phyloP scores from a whole-genome alignment of 176 grass and related monocot genomes.

The Avena insularis region DNA sequence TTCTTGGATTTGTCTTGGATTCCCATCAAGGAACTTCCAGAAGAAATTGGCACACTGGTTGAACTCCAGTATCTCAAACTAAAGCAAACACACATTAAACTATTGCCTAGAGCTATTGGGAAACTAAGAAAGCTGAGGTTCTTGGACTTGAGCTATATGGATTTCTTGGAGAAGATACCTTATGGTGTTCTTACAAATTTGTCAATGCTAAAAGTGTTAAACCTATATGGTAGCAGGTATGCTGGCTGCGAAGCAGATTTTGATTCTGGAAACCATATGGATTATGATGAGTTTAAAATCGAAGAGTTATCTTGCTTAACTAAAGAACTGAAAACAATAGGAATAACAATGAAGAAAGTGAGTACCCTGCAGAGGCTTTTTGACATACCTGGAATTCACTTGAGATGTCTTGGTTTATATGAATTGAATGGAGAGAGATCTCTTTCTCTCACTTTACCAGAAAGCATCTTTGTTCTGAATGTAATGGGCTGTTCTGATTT shows the following conservation, averaged over 20 bases:
- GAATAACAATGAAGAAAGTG: slow-evolving; percentile 49
- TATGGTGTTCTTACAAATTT: slow-evolving; percentile 47
- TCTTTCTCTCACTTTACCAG: slow-evolving; percentile 44
- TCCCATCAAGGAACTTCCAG: slow-evolving; percentile 49
- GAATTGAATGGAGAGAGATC: slow-evolving; percentile 45
- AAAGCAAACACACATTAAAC: slow-evolving; percentile 45
- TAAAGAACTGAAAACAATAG: slow-evolving; percentile 40
- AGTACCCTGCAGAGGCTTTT: slow-evolving; percentile 42
- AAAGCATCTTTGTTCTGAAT: slow-evolving; percentile 38
- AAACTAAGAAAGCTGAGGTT: slow-evolving; percentile 38
- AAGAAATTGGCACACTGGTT: slow-evolving; percentile 48
- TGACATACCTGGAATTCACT: not conserved
- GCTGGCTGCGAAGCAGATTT: slow-evolving; percentile 33
- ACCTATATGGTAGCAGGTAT: slow-evolving; percentile 48
- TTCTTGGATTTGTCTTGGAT: slow-evolving; percentile 57
- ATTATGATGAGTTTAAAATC: slow-evolving; percentile 35
- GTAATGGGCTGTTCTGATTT: slow-evolving; percentile 26
- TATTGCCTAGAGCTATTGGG: slow-evolving; percentile 23
- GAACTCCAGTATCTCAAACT: slow-evolving; percentile 48
- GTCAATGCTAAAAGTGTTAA: slow-evolving; percentile 43
- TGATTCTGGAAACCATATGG: slow-evolving; percentile 27
- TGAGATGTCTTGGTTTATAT: slow-evolving; percentile 45
- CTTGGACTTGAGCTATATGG: slow-evolving; percentile 50
- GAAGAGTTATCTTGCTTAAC: slow-evolving; percentile 51
- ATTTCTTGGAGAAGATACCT: slow-evolving; percentile 55